These are phyloP conservation scores for Saccharomyces hybrid DNA, from an alignment of 1,139 yeast genomes.

Conservation along the genomic window DNA sequence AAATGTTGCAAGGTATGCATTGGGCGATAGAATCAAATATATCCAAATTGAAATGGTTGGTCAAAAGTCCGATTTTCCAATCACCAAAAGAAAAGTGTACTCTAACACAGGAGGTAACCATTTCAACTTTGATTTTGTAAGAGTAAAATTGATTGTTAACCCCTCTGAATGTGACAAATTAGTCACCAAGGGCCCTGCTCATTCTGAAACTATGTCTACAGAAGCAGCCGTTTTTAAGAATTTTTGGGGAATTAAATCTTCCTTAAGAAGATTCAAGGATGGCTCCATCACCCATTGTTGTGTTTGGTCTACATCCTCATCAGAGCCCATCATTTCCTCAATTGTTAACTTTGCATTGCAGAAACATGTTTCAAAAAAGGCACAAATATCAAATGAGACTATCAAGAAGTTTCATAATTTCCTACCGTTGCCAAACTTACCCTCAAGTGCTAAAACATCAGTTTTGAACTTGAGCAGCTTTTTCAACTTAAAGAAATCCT, in stretches of 20 bases:
- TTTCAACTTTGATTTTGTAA: constrained; percentile 31
- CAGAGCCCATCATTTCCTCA: constrained; percentile 57
- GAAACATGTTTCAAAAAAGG: constrained; percentile 50
- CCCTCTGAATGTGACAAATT: constrained; percentile 69
- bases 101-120: constrained; percentile 17
- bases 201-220: constrained; percentile 45
- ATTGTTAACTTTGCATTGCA: constrained; percentile 58
- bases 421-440: constrained; percentile 54
- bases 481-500: constrained; percentile 52
- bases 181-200: constrained; percentile 75
- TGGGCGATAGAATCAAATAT: constrained; percentile 55
- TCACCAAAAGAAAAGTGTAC: constrained; percentile 46
- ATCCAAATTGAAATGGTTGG: constrained; percentile 28
- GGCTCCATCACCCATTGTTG: constrained; percentile 87
- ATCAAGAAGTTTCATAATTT: constrained; percentile 39
- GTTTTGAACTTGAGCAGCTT: constrained; percentile 46
- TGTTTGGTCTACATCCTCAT: constrained; percentile 62
- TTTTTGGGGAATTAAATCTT: constrained; percentile 86
- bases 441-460: constrained; percentile 48
- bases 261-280: constrained; percentile 83
- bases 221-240: constrained; percentile 58
- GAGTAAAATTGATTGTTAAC: constrained; percentile 63
- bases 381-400: constrained; percentile 37
- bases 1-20: constrained; percentile 51
- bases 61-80: constrained; percentile 31